These are phyloP conservation scores for Rhododendron vialii DNA, from an alignment of 148 eudicot genomes.

Conservation along the genomic window DNA sequence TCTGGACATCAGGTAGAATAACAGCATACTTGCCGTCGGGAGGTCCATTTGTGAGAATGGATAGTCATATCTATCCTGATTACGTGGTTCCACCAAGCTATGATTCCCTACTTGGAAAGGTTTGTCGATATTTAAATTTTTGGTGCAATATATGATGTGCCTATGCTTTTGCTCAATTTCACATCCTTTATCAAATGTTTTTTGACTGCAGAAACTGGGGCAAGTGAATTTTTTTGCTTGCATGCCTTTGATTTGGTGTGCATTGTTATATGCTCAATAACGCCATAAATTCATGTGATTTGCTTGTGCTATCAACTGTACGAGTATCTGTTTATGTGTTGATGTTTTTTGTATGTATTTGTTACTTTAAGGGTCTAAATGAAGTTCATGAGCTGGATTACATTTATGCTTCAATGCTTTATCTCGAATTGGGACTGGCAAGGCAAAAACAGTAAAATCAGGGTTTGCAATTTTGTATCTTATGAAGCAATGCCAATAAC, in stretches of 20 bases:
- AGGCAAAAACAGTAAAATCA: neutral
- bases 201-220: neutral
- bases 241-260: neutral
- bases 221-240: neutral
- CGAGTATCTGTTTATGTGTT: neutral
- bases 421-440: neutral
- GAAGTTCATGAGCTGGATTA: neutral
- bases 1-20: slow-evolving; percentile 56
- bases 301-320: neutral
- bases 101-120: slow-evolving; percentile 98
- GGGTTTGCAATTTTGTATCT: neutral
- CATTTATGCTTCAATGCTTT: neutral
- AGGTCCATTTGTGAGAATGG: slow-evolving; percentile 98
- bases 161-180: neutral
- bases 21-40: slow-evolving; percentile 90
- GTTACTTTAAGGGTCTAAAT: slow-evolving; percentile 2
- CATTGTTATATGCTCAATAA: neutral
- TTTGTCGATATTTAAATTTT: slow-evolving; percentile 19
- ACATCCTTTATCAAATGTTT: neutral
- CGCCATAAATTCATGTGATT: neutral
- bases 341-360: neutral
- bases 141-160: neutral
- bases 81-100: slow-evolving; percentile 98
- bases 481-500: neutral
- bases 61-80: slow-evolving; percentile 95